phyloP scores from a whole-genome alignment of 352 stramenopile species.

The Globisporangium abappressorium region DNA sequence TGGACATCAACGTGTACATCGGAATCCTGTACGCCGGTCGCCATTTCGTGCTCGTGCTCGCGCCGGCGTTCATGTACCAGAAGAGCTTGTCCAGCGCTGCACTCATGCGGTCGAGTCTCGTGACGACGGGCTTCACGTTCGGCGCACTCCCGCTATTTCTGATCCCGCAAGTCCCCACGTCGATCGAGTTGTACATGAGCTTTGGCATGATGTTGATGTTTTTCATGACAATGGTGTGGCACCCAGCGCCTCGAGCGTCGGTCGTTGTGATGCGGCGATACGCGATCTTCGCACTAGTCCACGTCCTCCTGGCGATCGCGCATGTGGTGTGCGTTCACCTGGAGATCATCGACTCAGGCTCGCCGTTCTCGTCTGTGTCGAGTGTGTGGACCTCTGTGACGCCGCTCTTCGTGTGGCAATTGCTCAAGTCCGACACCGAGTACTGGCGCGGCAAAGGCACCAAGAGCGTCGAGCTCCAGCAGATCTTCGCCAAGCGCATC shows the following conservation, averaged over 20 bases:
- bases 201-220: slow-evolving; percentile 7
- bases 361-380: slow-evolving; percentile 53
- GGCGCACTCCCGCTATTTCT: slow-evolving; percentile 22
- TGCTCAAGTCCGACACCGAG: slow-evolving; percentile 53
- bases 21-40: slow-evolving; percentile 46
- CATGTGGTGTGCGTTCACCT: slow-evolving; percentile 47
- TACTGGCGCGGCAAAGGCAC: slow-evolving; percentile 58
- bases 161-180: background rate
- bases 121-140: slow-evolving; percentile 35
- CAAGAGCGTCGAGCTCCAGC: slow-evolving; percentile 36
- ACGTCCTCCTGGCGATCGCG: slow-evolving; percentile 36
- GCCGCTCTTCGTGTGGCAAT: slow-evolving; percentile 54
- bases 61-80: slow-evolving; percentile 57
- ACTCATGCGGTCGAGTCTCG: slow-evolving; percentile 18
- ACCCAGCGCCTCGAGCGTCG: slow-evolving; percentile 28
- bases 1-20: slow-evolving; percentile 12
- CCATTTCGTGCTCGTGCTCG: slow-evolving; percentile 56
- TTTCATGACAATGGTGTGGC: slow-evolving; percentile 10
- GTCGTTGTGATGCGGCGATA: slow-evolving; percentile 33
- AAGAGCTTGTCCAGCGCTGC: slow-evolving; percentile 48
- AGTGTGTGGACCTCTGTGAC: slow-evolving; percentile 41
- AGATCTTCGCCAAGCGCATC: slow-evolving; percentile 37
- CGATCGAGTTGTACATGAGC: slow-evolving; percentile 12
- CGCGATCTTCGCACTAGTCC: slow-evolving; percentile 41
- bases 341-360: slow-evolving; percentile 41